Evolutionary conservation across 2,329 filamentous ascomycete genomes (phyloP).

Genomic region (Phaeosphaeriaceae sp.): DNA sequence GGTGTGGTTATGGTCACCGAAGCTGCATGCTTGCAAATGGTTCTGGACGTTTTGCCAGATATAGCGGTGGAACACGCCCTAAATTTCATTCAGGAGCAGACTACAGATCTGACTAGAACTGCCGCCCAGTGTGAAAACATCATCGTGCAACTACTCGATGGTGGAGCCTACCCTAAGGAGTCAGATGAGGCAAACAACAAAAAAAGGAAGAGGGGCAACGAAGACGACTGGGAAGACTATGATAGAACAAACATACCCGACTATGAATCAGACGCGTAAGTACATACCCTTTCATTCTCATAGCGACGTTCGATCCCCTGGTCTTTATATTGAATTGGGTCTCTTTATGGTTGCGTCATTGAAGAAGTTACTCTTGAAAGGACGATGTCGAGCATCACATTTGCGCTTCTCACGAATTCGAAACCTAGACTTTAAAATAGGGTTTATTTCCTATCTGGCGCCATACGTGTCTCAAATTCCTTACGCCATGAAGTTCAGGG

Average conservation of each 20-base stretch:
- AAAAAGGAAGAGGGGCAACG: constrained; percentile 39
- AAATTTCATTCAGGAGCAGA: constrained; percentile 29
- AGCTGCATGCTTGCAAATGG: constrained; percentile 36
- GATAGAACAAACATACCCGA: constrained; percentile 21
- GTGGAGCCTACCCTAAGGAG: constrained; percentile 44
- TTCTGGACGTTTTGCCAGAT: constrained; percentile 44
- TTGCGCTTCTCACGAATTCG: too few relatives aligned
- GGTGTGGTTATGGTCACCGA: constrained; percentile 21
- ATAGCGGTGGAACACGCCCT: constrained; percentile 42
- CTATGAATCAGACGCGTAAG: constrained; percentile 40
- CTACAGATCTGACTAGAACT: constrained; percentile 29
- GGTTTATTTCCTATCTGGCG: too few relatives aligned
- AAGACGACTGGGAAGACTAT: constrained; percentile 28
- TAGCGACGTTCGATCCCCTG: too few relatives aligned
- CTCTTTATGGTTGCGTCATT: too few relatives aligned
- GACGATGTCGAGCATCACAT: too few relatives aligned
- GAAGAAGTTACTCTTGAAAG: too few relatives aligned
- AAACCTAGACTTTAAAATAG: too few relatives aligned
- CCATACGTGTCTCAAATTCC: too few relatives aligned
- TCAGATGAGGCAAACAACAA: constrained; percentile 31
- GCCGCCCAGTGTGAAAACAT: constrained; percentile 33
- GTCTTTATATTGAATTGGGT: too few relatives aligned
- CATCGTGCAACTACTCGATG: constrained; percentile 38
- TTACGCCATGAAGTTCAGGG: too few relatives aligned
- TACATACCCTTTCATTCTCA: constrained; percentile 5